Base-by-base conservation (phyloP, 495 filamentous ascomycete genomes). In the Parachaetomium inaequale region DNA sequence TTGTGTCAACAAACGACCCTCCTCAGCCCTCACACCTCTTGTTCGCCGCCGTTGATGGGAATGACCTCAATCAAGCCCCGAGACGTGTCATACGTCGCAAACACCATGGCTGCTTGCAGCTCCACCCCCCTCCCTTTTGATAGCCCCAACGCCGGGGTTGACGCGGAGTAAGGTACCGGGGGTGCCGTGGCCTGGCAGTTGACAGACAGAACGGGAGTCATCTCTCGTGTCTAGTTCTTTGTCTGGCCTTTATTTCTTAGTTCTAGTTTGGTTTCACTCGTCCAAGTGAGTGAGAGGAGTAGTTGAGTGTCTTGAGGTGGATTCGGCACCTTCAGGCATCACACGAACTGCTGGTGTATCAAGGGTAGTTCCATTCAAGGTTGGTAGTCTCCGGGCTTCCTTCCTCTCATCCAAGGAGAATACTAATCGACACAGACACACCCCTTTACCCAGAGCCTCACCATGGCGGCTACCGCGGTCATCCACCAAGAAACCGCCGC, bases 131-230 rank as follows among this genome's bases (percentile, higher is more conserved):
- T 7, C 12, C 21, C 23, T 40, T 67, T 77, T 64, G 70, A 86
- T 84, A 88, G 82, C 87, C 90, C 88, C 88, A 90, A 86, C 70
- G 85, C 71, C 70, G 88, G 88, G 88, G 89, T 89, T 66, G 70
- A 72, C 64, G 70, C 46, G 40, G 12, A 66, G 58, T 75, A 66
- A 36, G 55, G 15, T 15, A 12, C 12, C 12, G 1, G 12, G 40
- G 34, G 14, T 31, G 0, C 7, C 1, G 10, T 26, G 14, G 46
- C 28, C 4, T 14, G 21, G 31, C 31, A 31, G 28, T 36, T 49
- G 29, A 40, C 36, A 40, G 29, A 40, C 36, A 40, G 12, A 15
- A 15, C 36, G 36, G 36, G 36, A 40, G 36, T 40, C 14, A 40
- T 15, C 28, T 47, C 50, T 38, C 19, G 34, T 45, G 12, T 43